A percentile compares a stretch with the other conserved stretches of the same genome.
Conservation (phyloP, 768 basidiomycete genomes). For the Pisolithus orientalis region DNA sequence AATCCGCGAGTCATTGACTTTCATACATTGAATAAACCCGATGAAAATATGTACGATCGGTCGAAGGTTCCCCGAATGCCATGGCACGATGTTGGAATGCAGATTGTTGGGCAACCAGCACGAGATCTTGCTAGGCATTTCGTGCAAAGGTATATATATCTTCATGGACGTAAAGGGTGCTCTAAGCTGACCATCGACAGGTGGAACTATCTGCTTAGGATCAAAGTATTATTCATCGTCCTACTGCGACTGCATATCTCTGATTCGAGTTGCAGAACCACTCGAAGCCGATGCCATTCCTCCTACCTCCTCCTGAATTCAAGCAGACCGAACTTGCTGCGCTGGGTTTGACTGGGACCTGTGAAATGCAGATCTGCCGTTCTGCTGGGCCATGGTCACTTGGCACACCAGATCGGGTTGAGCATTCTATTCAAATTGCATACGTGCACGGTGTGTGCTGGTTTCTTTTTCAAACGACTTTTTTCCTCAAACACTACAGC, state of each 20-base stretch:
- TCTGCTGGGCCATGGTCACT: conserved; percentile 96
- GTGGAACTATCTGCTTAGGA: conserved; percentile 91
- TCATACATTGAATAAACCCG: conserved; percentile 77
- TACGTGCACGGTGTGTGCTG: conserved; percentile 69
- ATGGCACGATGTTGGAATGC: conserved; percentile 97
- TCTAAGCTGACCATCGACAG: conserved; percentile 31
- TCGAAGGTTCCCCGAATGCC: conserved; percentile 90
- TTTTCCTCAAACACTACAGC: conserved; percentile 38
- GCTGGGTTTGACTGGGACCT: conserved; percentile 87
- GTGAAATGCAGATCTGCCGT: conserved; percentile 94
- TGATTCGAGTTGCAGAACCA: conserved; percentile 59
- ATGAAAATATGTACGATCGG: conserved; percentile 95
- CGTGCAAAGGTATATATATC: conserved; percentile 62
- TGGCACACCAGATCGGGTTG: conserved; percentile 77
- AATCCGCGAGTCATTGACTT: conserved; percentile 88
- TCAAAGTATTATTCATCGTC: conserved; percentile 55
- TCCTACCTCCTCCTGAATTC: conserved; percentile 92
- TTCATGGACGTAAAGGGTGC: neutral
- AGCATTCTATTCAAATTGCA: conserved; percentile 92
- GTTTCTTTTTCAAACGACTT: neutral
- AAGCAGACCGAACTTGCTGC: conserved; percentile 69
- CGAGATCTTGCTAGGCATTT: conserved; percentile 94
- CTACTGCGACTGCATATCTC: neutral
- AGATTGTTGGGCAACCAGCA: conserved; percentile 94
- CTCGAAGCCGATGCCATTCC: conserved; percentile 84